phyloP scores from a whole-genome alignment of 163 green algal genomes.

The Chlamydomonas reinhardtii region DNA sequence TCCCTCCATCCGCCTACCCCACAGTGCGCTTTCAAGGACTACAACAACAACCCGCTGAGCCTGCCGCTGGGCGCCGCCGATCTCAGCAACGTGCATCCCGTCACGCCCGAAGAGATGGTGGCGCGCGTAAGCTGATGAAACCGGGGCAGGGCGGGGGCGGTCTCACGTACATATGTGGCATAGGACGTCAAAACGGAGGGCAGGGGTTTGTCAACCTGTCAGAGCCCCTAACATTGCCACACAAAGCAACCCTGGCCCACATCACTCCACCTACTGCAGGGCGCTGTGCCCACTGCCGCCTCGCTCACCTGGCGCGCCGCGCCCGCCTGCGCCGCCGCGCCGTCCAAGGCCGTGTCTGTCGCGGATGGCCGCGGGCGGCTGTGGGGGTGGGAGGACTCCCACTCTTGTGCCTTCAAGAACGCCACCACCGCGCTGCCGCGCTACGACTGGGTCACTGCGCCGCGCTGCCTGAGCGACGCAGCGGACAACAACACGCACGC shows the following conservation, averaged over 20 bases:
- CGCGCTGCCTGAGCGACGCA: conserved; percentile 37
- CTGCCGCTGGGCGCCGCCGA: neutral
- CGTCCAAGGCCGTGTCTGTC: neutral
- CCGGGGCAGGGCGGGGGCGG: too few species aligned
- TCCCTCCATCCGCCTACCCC: too few species aligned
- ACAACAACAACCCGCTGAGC: neutral
- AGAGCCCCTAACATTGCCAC: too few species aligned
- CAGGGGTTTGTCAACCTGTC: too few species aligned
- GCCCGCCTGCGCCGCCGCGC: neutral
- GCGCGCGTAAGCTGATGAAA: neutral
- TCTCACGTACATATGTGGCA: too few species aligned
- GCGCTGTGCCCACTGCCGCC: conserved; percentile 31
- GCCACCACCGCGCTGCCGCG: neutral
- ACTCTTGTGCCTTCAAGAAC: conserved; percentile 24
- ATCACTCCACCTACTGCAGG: neutral
- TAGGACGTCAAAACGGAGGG: too few species aligned
- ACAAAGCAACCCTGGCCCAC: too few species aligned
- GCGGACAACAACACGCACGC: neutral
- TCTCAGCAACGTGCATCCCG: neutral
- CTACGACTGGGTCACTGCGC: conserved; percentile 42
- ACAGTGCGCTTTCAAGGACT: conserved; percentile 31
- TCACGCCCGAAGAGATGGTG: conserved; percentile 2
- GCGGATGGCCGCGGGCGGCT: conserved; percentile 29
- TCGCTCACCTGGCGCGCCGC: conserved; percentile 33
- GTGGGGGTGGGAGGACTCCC: conserved; percentile 14